A percentile compares a stretch with the other conserved stretches of the same genome.
These are phyloP conservation scores for Penicillium sp. DNA, from an alignment of 2,329 filamentous ascomycete species.

Conservation along the genomic window DNA sequence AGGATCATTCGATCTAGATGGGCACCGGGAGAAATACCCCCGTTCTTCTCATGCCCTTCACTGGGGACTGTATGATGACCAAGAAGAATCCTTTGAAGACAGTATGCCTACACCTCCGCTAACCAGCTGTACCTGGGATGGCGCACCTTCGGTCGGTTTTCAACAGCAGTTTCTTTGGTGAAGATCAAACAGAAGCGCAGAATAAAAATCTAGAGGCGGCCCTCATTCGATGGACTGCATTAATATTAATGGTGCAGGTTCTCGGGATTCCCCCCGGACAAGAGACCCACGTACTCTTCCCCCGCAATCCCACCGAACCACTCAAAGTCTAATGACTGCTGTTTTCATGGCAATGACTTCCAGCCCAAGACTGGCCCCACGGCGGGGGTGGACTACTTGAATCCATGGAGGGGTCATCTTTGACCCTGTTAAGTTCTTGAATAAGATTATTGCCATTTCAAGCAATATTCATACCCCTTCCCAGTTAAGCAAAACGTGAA, in stretches of 20 bases:
- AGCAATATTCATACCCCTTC: not conserved
- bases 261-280: constrained; percentile 9
- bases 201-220: not conserved
- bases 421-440: not conserved
- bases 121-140: constrained; percentile 28
- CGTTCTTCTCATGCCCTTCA: not conserved
- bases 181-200: not conserved
- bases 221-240: too few species aligned
- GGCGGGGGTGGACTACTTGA: constrained; percentile 1
- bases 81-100: not conserved
- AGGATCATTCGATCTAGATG: not conserved
- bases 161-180: constrained; percentile 37
- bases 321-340: not conserved
- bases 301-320: not conserved
- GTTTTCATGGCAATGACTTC: not conserved
- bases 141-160: constrained; percentile 31
- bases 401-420: not conserved
- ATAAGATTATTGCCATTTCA: not conserved
- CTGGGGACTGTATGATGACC: not conserved
- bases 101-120: not conserved
- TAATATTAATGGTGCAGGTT: not conserved
- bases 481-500: not conserved
- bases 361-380: constrained; percentile 7
- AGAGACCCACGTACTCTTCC: constrained; percentile 1
- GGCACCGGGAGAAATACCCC: not conserved